Percentiles rank a stretch among this genome's conserved stretches.
Evolutionary conservation across 129 eudicot genomes (phyloP).

Genomic region (carrot (Daucus carota)): DNA sequence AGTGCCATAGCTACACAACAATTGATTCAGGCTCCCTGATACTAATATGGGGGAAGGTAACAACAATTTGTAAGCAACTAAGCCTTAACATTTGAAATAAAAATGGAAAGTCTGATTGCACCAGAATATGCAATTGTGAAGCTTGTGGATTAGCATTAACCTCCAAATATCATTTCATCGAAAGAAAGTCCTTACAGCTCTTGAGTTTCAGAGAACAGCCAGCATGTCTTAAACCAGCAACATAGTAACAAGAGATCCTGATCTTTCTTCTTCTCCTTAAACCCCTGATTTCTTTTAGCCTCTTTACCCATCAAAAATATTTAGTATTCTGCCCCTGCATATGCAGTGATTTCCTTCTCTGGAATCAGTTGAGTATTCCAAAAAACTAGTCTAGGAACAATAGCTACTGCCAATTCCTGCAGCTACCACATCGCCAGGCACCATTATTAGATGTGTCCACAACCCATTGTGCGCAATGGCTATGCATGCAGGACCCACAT

Average conservation of each 20-base stretch:
- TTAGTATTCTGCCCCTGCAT: background rate
- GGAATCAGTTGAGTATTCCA: background rate
- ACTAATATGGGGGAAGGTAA: background rate
- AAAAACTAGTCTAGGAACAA: background rate
- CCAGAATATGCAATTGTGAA: background rate
- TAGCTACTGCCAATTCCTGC: slow-evolving; percentile 52
- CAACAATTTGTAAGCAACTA: background rate
- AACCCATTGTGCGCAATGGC: slow-evolving; percentile 75
- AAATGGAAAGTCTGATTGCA: background rate
- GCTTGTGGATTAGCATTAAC: background rate
- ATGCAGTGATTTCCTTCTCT: background rate
- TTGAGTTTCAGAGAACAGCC: background rate
- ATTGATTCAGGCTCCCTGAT: background rate
- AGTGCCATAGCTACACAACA: background rate
- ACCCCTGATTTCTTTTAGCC: background rate
- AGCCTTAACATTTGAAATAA: background rate
- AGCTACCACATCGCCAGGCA: slow-evolving; percentile 81
- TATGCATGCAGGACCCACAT: slow-evolving; percentile 71
- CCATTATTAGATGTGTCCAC: slow-evolving; percentile 39
- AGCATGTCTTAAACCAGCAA: background rate
- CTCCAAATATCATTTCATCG: background rate
- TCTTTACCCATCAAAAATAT: slow-evolving; percentile 6
- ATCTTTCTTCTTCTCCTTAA: background rate
- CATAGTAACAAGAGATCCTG: background rate
- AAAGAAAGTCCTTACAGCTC: slow-evolving; percentile 2